Percentiles rank a stretch among this genome's conserved stretches.
Evolutionary conservation across 371 early-diverging fungal species (phyloP).

Genomic region (Mucor sp.): DNA sequence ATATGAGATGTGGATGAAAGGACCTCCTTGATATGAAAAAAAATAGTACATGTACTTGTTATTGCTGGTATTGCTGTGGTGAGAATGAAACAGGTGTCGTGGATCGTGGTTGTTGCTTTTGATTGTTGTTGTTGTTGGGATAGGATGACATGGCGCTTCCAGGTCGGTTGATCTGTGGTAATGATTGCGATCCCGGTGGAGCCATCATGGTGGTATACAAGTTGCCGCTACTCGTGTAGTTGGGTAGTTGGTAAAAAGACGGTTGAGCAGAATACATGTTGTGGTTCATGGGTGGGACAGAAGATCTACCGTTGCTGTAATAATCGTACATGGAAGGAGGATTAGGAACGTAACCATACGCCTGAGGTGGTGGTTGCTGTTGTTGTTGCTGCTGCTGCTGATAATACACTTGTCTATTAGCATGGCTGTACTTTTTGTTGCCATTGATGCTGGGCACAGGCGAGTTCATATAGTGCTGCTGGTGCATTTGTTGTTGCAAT

Average conservation of each 20-base stretch:
- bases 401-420: slow-evolving; percentile 27
- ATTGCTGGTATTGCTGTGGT: neutral
- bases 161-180: neutral
- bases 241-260: slow-evolving; percentile 4
- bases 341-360: neutral
- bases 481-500: slow-evolving; percentile 27
- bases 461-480: neutral
- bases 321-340: slow-evolving; percentile 6
- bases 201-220: neutral
- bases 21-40: neutral
- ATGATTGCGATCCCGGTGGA: neutral
- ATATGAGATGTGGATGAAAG: neutral
- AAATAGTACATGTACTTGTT: neutral
- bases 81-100: neutral
- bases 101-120: neutral
- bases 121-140: neutral
- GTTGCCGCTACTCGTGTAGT: neutral
- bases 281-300: slow-evolving; percentile 10
- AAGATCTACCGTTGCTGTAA: slow-evolving; percentile 10
- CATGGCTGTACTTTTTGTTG: neutral
- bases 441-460: neutral
- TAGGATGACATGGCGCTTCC: neutral
- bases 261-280: neutral
- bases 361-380: too few species aligned
- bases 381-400: slow-evolving; percentile 30